These are phyloP conservation scores for Naganishia liquefaciens DNA, from an alignment of 1,284 basidiomycete genomes.

Conservation along the genomic window DNA sequence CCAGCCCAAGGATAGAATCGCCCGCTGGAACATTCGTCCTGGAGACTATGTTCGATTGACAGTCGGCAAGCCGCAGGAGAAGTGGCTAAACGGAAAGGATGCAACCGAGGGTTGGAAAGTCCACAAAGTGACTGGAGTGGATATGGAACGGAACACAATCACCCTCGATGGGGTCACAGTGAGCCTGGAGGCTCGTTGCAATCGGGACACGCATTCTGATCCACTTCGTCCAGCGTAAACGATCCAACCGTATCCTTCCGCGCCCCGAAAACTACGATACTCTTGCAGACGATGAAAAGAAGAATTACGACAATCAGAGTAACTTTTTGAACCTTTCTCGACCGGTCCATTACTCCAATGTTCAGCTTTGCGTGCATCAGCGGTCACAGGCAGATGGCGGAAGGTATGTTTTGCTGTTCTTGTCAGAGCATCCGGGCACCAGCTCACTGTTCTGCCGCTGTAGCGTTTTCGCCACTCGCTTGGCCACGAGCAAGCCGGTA, in stretches of 20 bases:
- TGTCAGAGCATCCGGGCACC: background rate
- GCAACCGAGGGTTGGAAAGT: slow-evolving; percentile 43
- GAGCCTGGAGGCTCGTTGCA: slow-evolving; percentile 29
- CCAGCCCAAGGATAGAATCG: slow-evolving; percentile 43
- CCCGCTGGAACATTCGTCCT: slow-evolving; percentile 49
- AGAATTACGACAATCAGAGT: slow-evolving; percentile 39
- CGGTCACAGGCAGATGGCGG: slow-evolving; percentile 37
- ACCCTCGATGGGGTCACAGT: slow-evolving; percentile 47
- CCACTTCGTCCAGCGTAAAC: slow-evolving; percentile 39
- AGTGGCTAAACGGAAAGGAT: slow-evolving; percentile 43
- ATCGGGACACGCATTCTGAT: slow-evolving; percentile 1
- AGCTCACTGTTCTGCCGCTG: background rate
- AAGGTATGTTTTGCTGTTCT: slow-evolving; percentile 37
- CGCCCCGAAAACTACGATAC: slow-evolving; percentile 41
- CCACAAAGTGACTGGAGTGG: slow-evolving; percentile 45
- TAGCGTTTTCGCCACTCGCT: slow-evolving; percentile 46
- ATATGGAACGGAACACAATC: slow-evolving; percentile 47
- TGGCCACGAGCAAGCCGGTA: slow-evolving; percentile 41
- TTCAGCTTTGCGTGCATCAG: slow-evolving; percentile 48
- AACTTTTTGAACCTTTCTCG: slow-evolving; percentile 40
- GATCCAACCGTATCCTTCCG: slow-evolving; percentile 40
- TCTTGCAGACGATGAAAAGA: slow-evolving; percentile 36
- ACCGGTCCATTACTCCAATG: slow-evolving; percentile 51
- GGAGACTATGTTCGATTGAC: slow-evolving; percentile 50
- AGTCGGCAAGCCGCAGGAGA: slow-evolving; percentile 46